Conservation (phyloP, 1,139 yeast species). For the Debaryomyces sp. region DNA sequence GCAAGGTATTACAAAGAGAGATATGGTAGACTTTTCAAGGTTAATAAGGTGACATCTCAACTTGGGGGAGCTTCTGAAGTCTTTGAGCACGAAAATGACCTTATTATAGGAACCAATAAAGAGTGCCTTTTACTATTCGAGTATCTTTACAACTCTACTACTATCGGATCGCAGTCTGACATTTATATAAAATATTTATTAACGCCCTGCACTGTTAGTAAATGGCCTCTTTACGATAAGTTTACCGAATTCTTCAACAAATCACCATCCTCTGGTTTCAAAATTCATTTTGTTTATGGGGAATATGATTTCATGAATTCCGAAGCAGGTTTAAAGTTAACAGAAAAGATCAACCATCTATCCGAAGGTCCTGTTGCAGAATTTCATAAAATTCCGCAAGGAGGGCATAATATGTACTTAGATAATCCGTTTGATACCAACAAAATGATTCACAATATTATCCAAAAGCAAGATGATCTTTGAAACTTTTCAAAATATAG, state of each 20-base stretch:
- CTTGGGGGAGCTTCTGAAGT: constrained; percentile 34
- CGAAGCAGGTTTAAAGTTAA: constrained; percentile 65
- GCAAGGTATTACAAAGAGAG: constrained; percentile 44
- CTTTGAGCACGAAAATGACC: constrained; percentile 30
- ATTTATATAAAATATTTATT: constrained; percentile 63
- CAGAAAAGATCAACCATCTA: constrained; percentile 32
- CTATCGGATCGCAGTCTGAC: constrained; percentile 65
- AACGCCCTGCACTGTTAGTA: constrained; percentile 76
- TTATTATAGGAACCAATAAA: constrained; percentile 41
- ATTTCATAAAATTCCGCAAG: constrained; percentile 37
- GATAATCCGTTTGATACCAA: constrained; percentile 62
- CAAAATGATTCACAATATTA: constrained; percentile 7
- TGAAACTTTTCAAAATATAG: neutral
- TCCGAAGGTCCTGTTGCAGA: constrained; percentile 15
- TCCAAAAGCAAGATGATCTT: neutral
- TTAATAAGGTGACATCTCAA: constrained; percentile 42
- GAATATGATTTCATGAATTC: constrained; percentile 86
- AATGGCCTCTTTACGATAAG: constrained; percentile 73
- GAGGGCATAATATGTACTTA: constrained; percentile 50
- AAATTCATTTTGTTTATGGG: constrained; percentile 70
- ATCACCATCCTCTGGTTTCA: constrained; percentile 28
- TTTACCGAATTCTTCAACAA: constrained; percentile 33
- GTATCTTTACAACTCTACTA: constrained; percentile 63
- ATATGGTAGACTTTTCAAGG: constrained; percentile 47
- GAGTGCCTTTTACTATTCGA: constrained; percentile 53